Percentiles rank a stretch among this genome's conserved stretches.
These are phyloP conservation scores for Fraxinus dipetala DNA, from an alignment of 305 asterid genomes.

Conservation along the genomic window DNA sequence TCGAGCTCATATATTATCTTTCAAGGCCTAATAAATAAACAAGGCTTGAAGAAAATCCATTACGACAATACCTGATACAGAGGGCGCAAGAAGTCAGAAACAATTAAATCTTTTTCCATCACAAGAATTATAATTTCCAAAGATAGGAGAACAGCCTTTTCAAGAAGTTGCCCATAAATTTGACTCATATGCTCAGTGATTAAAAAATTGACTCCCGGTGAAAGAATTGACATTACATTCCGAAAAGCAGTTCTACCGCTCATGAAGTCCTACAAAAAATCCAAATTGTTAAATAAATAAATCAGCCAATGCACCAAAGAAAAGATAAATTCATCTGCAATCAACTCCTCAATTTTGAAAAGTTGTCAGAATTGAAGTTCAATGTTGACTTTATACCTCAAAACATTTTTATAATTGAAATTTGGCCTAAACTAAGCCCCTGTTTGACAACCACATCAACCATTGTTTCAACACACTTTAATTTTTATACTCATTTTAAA, in stretches of 20 bases:
- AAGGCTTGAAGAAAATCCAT: constrained; percentile 6
- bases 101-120: constrained; percentile 72
- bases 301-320: not conserved
- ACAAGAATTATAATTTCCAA: constrained; percentile 77
- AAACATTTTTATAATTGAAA: not conserved
- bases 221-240: constrained; percentile 74
- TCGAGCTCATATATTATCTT: constrained; percentile 7
- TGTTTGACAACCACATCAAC: not conserved
- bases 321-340: not conserved
- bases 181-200: constrained; percentile 69
- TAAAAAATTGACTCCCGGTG: constrained; percentile 72
- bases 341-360: not conserved
- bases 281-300: constrained; percentile 9
- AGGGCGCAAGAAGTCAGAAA: constrained; percentile 90
- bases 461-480: not conserved
- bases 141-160: constrained; percentile 75
- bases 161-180: constrained; percentile 75
- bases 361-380: not conserved
- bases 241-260: constrained; percentile 84
- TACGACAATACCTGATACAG: constrained; percentile 65
- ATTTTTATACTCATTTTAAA: not conserved
- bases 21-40: constrained; percentile 9
- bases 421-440: not conserved
- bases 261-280: constrained; percentile 81
- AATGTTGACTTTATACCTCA: not conserved